Percentiles rank a stretch among this genome's conserved stretches.
Conservation (phyloP, 305 asterid genomes). For the Fraxinus angustifolia region DNA sequence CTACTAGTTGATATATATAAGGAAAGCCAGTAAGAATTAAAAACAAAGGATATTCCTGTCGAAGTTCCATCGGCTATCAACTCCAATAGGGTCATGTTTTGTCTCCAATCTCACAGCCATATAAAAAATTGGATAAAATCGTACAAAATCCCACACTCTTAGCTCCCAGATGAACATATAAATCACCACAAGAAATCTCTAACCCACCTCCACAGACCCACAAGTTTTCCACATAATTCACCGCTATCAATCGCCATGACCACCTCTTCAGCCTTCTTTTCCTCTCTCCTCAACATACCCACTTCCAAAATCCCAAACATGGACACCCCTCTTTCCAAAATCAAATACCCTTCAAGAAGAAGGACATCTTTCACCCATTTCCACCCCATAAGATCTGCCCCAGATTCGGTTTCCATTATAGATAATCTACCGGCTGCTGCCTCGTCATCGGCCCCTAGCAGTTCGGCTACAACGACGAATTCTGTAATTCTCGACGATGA, state of each 20-base stretch:
- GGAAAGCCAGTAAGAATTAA: not conserved
- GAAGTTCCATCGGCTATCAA: not conserved
- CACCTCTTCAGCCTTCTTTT: slow-evolving; percentile 44
- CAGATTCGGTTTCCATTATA: slow-evolving; percentile 29
- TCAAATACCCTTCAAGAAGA: slow-evolving; percentile 23
- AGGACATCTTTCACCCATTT: slow-evolving; percentile 14
- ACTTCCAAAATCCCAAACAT: slow-evolving; percentile 49
- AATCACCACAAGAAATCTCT: not conserved
- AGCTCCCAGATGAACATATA: not conserved
- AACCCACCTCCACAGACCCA: not conserved
- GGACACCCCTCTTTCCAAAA: slow-evolving; percentile 34
- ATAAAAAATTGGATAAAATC: not conserved
- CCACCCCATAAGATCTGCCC: slow-evolving; percentile 14
- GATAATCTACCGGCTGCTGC: slow-evolving; percentile 30
- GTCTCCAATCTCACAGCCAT: not conserved
- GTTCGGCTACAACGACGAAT: slow-evolving; percentile 33
- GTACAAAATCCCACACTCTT: not conserved
- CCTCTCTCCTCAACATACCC: slow-evolving; percentile 53
- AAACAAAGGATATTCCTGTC: not conserved
- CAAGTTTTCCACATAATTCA: not conserved
- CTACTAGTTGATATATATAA: no score
- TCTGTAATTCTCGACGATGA: slow-evolving; percentile 44
- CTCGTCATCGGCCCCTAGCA: slow-evolving; percentile 41
- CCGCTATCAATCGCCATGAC: slow-evolving; percentile 27
- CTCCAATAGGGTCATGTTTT: not conserved